Conservation (phyloP, 352 stramenopile genomes). For the Pythium phragmitis region DNA sequence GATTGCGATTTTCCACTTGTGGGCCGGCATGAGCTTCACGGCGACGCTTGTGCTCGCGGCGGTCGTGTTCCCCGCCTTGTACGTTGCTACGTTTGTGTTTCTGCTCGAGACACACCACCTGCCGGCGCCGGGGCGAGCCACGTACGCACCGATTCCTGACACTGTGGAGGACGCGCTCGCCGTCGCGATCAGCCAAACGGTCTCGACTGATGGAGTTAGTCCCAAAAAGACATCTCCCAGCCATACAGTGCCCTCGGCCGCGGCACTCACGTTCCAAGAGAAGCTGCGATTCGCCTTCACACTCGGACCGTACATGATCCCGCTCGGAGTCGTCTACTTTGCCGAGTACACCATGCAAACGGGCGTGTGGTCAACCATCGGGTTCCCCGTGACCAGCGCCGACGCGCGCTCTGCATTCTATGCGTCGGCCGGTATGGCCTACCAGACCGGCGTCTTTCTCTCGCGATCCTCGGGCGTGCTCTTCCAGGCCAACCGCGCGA, state of each 20-base stretch:
- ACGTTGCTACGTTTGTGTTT: conserved; percentile 60
- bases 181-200: conserved; percentile 22
- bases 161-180: conserved; percentile 7
- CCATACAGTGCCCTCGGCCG: background rate
- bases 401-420: conserved; percentile 87
- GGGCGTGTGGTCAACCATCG: conserved; percentile 92
- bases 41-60: conserved; percentile 54
- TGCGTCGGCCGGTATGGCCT: conserved; percentile 85
- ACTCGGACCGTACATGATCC: conserved; percentile 90
- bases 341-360: conserved; percentile 94
- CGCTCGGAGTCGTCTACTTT: conserved; percentile 91
- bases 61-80: conserved; percentile 60
- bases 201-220: conserved; percentile 11
- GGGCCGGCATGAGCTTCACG: conserved; percentile 64
- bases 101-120: conserved; percentile 58
- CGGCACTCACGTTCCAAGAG: conserved; percentile 50
- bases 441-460: conserved; percentile 93
- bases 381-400: conserved; percentile 85
- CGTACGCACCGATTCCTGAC: conserved; percentile 22
- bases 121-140: conserved; percentile 38
- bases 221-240: background rate
- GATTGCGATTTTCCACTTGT: conserved; percentile 76
- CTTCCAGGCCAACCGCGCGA: conserved; percentile 58
- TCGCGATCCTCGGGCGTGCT: conserved; percentile 87
- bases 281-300: conserved; percentile 74